These are phyloP conservation scores for Hirschioporus abietinus DNA, from an alignment of 768 basidiomycete species.

Conservation along the genomic window DNA sequence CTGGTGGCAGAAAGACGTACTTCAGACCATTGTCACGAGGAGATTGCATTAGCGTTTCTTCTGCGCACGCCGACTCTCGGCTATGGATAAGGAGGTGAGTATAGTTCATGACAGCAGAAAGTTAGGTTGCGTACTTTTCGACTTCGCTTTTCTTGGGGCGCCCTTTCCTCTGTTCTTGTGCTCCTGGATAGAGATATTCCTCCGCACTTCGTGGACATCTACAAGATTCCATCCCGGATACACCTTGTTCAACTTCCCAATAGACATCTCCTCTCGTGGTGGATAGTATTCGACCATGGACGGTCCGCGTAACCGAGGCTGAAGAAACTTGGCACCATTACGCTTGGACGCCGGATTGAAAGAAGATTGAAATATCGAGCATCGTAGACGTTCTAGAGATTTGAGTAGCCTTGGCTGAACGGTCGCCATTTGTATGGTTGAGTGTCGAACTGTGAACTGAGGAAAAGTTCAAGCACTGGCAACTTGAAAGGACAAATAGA, in stretches of 20 bases:
- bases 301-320: slow-evolving; percentile 75
- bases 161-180: slow-evolving; percentile 77
- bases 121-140: slow-evolving; percentile 42
- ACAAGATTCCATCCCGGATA: slow-evolving; percentile 57
- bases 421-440: slow-evolving; percentile 28
- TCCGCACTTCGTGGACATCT: slow-evolving; percentile 61
- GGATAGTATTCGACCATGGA: slow-evolving; percentile 86
- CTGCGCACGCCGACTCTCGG: slow-evolving; percentile 1
- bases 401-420: slow-evolving; percentile 49
- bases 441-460: no score
- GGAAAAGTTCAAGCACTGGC: neutral
- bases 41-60: neutral
- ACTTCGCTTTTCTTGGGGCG: slow-evolving; percentile 74
- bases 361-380: slow-evolving; percentile 76
- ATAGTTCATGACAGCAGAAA: neutral
- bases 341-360: slow-evolving; percentile 81
- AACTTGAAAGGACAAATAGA: neutral
- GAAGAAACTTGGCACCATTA: slow-evolving; percentile 90
- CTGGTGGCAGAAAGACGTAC: no score
- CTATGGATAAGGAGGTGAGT: neutral
- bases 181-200: slow-evolving; percentile 62
- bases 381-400: slow-evolving; percentile 58
- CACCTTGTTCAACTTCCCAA: slow-evolving; percentile 44
- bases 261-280: slow-evolving; percentile 35
- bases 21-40: no score